Percentiles rank a stretch among this genome's conserved stretches.
These are phyloP conservation scores for Pseudocercospora fuligena DNA, from an alignment of 2,329 filamentous ascomycete genomes.

Conservation along the genomic window DNA sequence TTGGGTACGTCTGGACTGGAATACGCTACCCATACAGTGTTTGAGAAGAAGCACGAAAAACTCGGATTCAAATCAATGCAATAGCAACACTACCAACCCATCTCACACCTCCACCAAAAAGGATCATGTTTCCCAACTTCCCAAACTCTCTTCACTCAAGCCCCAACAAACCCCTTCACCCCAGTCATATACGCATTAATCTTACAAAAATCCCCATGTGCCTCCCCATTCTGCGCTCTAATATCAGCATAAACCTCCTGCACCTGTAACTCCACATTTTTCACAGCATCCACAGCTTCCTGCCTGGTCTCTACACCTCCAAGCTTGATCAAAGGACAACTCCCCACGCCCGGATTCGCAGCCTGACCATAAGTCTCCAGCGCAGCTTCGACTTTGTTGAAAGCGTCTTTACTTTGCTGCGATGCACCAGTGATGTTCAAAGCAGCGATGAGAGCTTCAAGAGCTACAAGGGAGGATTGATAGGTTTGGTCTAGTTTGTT, in stretches of 20 bases:
- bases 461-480: conserved; percentile 1
- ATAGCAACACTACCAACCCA: neutral
- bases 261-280: neutral
- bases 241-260: conserved; percentile 13
- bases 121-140: too few relatives aligned
- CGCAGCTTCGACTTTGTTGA: neutral
- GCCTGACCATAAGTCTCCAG: conserved; percentile 3
- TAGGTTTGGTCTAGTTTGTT: conserved; percentile 10
- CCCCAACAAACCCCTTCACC: neutral
- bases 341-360: conserved; percentile 1
- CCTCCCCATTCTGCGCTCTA: conserved; percentile 1
- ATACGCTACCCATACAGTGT: neutral
- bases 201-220: conserved; percentile 4
- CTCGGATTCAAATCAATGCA: too few relatives aligned
- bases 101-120: too few relatives aligned
- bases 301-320: neutral
- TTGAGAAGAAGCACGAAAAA: neutral
- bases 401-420: neutral
- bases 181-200: neutral
- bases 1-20: too few relatives aligned
- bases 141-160: neutral
- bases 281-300: neutral
- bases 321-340: neutral
- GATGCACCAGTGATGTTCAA: neutral
- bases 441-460: conserved; percentile 11